These are phyloP conservation scores for Tylopilus sp. DNA, from an alignment of 1,284 basidiomycete genomes.

Conservation along the genomic window DNA sequence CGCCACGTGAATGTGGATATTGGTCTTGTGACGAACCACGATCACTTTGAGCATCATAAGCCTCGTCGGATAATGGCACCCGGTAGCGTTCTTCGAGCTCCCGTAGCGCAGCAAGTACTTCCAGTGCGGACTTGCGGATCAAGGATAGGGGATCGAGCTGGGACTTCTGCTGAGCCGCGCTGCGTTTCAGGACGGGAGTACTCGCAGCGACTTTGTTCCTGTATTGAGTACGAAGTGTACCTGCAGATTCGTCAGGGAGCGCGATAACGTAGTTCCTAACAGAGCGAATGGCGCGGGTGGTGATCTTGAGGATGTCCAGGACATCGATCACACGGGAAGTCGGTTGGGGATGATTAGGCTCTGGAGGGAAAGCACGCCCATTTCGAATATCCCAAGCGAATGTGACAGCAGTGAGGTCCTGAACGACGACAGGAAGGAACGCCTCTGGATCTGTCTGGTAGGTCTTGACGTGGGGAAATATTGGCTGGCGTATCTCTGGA, in stretches of 20 bases:
- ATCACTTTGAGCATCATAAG: constrained; percentile 72
- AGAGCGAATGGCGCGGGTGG: constrained; percentile 72
- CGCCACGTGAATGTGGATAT: constrained; percentile 39
- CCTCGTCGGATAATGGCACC: constrained; percentile 66
- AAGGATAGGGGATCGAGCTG: constrained; percentile 60
- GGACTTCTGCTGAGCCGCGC: constrained; percentile 20
- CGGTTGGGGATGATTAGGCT: constrained; percentile 1
- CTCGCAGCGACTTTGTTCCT: constrained; percentile 41
- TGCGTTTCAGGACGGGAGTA: constrained; percentile 37
- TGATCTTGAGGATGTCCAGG: constrained; percentile 64
- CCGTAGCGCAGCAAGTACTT: constrained; percentile 70
- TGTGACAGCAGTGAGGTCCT: constrained; percentile 62
- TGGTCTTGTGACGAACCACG: constrained; percentile 43
- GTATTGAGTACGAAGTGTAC: constrained; percentile 50
- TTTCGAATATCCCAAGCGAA: constrained; percentile 48
- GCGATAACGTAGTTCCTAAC: constrained; percentile 78
- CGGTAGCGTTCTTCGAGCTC: constrained; percentile 65
- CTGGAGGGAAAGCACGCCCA: background rate
- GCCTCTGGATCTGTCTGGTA: constrained; percentile 70
- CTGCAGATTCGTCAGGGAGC: constrained; percentile 67
- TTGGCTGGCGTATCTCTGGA: constrained; percentile 44
- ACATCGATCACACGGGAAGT: constrained; percentile 44
- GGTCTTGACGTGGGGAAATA: constrained; percentile 54
- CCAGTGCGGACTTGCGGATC: constrained; percentile 70
- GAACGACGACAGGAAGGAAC: constrained; percentile 65